These are phyloP conservation scores for Paspalum vaginatum DNA, from an alignment of 176 grass and related monocot genomes.

Conservation along the genomic window DNA sequence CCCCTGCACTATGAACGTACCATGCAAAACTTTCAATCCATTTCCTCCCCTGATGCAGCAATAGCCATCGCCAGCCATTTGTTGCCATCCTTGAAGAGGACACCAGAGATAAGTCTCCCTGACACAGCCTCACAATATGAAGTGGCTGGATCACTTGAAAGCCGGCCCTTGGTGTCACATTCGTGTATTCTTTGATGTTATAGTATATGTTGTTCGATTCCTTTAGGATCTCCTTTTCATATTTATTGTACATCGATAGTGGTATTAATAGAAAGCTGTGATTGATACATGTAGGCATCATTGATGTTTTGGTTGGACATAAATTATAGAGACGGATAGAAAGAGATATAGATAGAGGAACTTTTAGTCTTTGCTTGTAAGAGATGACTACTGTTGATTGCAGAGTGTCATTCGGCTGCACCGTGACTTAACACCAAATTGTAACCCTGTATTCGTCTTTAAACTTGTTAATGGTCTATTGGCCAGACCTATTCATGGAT, in stretches of 20 bases:
- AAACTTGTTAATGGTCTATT: neutral
- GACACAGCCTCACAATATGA: conserved; percentile 27
- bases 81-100: conserved; percentile 20
- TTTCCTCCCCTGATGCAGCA: conserved; percentile 10
- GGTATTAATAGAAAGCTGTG: conserved; percentile 42
- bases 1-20: conserved; percentile 34
- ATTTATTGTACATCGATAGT: conserved; percentile 41
- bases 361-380: conserved; percentile 50
- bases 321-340: conserved; percentile 20
- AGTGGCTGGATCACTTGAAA: conserved; percentile 40
- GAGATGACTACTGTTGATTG: conserved; percentile 34
- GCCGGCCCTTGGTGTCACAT: conserved; percentile 48
- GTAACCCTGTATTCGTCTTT: neutral
- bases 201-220: conserved; percentile 44
- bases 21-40: conserved; percentile 12
- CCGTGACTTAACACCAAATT: conserved; percentile 24
- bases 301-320: conserved; percentile 54
- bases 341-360: neutral
- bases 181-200: conserved; percentile 51
- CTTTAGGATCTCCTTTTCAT: conserved; percentile 41
- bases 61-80: conserved; percentile 37
- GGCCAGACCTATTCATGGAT: neutral
- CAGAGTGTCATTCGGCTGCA: conserved; percentile 24
- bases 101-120: conserved; percentile 29
- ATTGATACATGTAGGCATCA: conserved; percentile 43